These are phyloP conservation scores for Picea sitchensis DNA, from an alignment of 75 land plant genomes.

Conservation along the genomic window DNA sequence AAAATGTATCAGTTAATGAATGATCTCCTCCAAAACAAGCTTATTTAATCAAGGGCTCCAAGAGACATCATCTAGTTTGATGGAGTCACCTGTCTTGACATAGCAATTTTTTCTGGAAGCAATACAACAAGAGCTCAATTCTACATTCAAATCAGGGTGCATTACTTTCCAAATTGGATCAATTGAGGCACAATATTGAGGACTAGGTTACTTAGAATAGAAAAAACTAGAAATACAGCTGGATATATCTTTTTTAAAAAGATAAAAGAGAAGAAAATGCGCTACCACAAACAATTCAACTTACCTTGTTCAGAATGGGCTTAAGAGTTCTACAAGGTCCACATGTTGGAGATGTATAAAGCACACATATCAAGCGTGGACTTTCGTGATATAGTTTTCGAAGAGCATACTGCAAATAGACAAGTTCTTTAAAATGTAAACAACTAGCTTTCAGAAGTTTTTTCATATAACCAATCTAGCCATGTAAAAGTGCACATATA, in stretches of 20 bases:
- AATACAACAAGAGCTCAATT: too few species aligned
- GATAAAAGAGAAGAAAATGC: not conserved
- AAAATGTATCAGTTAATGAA: too few species aligned
- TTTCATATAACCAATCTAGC: not conserved
- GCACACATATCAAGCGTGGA: conserved; percentile 83
- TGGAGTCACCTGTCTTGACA: not conserved
- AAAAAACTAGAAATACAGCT: not conserved
- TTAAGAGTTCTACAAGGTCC: conserved; percentile 96
- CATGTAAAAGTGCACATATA: not conserved
- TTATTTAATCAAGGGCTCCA: too few species aligned
- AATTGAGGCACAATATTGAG: not conserved
- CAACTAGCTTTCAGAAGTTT: not conserved
- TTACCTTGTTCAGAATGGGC: conserved; percentile 91
- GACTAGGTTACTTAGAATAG: not conserved
- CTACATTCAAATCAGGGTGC: too few species aligned
- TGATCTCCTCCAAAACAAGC: too few species aligned
- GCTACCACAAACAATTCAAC: not conserved
- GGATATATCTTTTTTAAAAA: not conserved
- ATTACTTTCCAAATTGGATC: too few species aligned
- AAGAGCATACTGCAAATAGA: conserved; percentile 73
- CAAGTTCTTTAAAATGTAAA: conserved; percentile 3
- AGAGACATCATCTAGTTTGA: not conserved
- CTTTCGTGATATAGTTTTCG: conserved; percentile 96
- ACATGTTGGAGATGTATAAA: conserved; percentile 95
- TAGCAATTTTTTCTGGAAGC: not conserved